Base-by-base conservation (phyloP, 169 alveolate genomes). In the Eimeria maxima region DNA sequence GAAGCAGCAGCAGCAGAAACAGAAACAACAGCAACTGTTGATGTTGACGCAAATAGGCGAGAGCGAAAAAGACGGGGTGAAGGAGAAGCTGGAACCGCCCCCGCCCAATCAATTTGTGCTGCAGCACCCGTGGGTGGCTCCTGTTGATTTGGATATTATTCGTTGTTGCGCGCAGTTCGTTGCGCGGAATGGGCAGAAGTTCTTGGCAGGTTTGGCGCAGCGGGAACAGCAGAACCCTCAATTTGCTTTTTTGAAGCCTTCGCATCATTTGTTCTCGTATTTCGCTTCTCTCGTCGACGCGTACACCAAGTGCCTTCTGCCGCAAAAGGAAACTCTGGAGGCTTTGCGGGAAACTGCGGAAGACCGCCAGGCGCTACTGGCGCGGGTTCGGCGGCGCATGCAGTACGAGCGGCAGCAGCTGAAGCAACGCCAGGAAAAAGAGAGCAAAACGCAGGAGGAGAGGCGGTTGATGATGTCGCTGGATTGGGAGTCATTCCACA, bases 161-260 rank as follows among this genome's bases (percentile, higher is more conserved):
- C 98, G 99, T 97, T 96, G 98, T 81, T 98, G 99, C 50, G 99
- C 99, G 44, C 98, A 98, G 97, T 99, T 98, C 96, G 99, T 99
- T 5, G 99, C 99, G 29, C 98, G 99, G 96, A 99, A 99, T 95
- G 99, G 99, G n/a, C 98, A 98, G 95, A 97, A 98, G 91, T 99
- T 99, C 97, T 98, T 99, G 87, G 97, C 98, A 47, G 99, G 98
- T 86, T 97, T 99, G 89, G 98, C 98, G 10, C 98, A 97, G 88
- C 96, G 98, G 78, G 99, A 98, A 97, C 95, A 96, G 76, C 97
- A 97, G 69, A 98, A 98, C 95, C 98, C 98, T 69, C 99, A 99
- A 96, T 99, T 99, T 97, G 99, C 98, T 89, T 99, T 99, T 93
- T 96, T 99, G 93, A 99, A 99, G 97, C 99, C 99, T 22, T 98